A percentile compares a stretch with the other conserved stretches of the same genome.
phyloP scores from a whole-genome alignment of 148 eudicot genomes.

The Heliamphora exappendiculata region DNA sequence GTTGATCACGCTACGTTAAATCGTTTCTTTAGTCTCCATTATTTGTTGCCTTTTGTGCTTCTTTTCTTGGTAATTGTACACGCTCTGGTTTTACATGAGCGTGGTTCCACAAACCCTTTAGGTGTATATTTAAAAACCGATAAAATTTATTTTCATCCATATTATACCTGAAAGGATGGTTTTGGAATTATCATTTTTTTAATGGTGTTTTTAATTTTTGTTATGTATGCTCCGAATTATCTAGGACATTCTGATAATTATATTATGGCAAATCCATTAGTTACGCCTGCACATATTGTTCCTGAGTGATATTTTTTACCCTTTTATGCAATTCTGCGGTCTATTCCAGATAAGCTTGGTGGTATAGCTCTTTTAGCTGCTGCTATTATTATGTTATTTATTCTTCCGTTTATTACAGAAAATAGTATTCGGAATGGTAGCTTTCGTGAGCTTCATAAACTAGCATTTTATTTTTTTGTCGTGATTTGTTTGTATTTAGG shows the following conservation, averaged over 20 bases:
- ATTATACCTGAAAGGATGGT: not conserved
- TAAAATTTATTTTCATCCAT: not conserved
- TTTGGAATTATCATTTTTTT: not conserved
- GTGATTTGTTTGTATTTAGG: no score
- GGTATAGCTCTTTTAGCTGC: not conserved
- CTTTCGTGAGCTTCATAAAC: no score
- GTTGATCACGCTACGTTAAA: not conserved
- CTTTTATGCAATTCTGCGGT: not conserved
- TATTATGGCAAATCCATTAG: not conserved
- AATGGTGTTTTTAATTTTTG: not conserved
- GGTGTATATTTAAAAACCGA: no score
- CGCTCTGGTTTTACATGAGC: no score
- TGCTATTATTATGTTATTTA: not conserved
- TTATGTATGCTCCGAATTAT: not conserved
- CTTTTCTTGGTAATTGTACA: no score
- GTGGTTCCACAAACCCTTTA: no score
- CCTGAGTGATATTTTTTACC: slow-evolving; percentile 1
- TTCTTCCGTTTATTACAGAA: not conserved
- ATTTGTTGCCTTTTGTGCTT: no score
- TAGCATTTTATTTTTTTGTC: no score
- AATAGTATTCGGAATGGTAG: no score
- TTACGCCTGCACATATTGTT: not conserved
- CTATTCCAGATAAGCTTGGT: not conserved
- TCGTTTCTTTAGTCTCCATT: no score
- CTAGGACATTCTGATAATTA: not conserved